phyloP scores from a whole-genome alignment of 768 basidiomycete genomes.

The Amanita pseudoporphyria region DNA sequence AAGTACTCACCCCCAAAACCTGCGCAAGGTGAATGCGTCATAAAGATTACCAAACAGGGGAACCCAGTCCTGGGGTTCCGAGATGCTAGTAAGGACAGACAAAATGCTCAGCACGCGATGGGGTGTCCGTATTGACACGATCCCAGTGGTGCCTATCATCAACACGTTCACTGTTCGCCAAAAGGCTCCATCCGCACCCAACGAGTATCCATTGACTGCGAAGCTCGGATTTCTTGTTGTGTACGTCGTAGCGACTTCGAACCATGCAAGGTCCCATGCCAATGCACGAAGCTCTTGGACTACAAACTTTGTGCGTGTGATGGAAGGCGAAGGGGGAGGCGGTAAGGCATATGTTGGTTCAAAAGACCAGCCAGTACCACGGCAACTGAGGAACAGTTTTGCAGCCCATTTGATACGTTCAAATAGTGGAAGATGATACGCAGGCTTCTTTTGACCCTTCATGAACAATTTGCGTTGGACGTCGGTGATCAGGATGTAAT shows the following conservation, averaged over 20 bases:
- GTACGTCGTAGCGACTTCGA: conserved; percentile 14
- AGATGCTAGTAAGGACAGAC: conserved; percentile 11
- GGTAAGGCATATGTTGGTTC: conserved; percentile 15
- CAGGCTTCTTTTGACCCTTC: conserved; percentile 3
- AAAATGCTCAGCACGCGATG: conserved; percentile 9
- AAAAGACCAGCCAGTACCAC: conserved; percentile 26
- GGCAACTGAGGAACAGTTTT: conserved; percentile 19
- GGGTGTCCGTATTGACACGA: conserved; percentile 5
- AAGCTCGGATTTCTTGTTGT: conserved; percentile 8
- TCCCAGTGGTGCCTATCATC: conserved; percentile 11
- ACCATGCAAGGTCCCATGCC: conserved; percentile 12
- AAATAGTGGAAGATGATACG: conserved; percentile 5
- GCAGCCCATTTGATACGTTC: conserved; percentile 20
- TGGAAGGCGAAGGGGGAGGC: conserved; percentile 11
- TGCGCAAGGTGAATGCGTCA: conserved; percentile 14
- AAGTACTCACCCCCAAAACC: conserved; percentile 20
- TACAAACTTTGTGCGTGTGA: conserved; percentile 19
- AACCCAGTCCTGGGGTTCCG: conserved; percentile 16
- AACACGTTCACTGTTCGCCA: conserved; percentile 12
- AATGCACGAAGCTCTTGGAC: conserved; percentile 1
- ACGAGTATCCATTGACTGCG: conserved; percentile 8
- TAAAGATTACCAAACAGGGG: conserved; percentile 14
- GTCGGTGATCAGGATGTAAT: conserved; percentile 10
- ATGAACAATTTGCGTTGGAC: conserved; percentile 7
- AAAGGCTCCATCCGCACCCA: conserved; percentile 7